Conservation (phyloP, 2,329 filamentous ascomycete species). For the Ophiostoma sp. region DNA sequence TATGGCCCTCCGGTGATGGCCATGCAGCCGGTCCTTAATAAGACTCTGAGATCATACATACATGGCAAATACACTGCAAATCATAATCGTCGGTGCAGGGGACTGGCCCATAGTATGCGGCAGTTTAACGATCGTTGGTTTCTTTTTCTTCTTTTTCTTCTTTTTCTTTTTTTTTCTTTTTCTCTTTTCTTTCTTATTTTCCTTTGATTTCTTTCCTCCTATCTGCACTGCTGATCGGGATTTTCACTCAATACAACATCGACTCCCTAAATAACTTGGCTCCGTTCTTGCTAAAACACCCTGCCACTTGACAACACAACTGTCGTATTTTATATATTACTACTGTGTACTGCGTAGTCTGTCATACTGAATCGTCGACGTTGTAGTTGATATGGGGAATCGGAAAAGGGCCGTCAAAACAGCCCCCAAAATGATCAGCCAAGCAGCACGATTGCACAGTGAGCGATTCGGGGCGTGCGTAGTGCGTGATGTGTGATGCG, state of each 20-base stretch:
- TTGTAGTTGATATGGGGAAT: background rate
- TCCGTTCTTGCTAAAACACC: background rate
- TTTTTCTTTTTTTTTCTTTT: background rate
- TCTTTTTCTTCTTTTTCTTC: background rate
- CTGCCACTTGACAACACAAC: background rate
- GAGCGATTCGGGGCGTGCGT: background rate
- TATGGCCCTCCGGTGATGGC: background rate
- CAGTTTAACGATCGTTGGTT: background rate
- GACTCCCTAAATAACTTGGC: background rate
- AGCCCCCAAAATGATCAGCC: background rate
- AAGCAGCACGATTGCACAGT: too few species aligned
- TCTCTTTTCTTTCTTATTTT: background rate
- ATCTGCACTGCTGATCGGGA: slow-evolving; percentile 3
- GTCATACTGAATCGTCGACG: background rate
- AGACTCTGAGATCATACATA: too few species aligned
- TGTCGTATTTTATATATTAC: too few species aligned
- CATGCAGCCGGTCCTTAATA: slow-evolving; percentile 5
- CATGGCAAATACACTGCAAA: too few species aligned
- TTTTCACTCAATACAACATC: background rate
- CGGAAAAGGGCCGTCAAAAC: background rate
- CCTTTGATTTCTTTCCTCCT: background rate
- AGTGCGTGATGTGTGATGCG: too few species aligned
- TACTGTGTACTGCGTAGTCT: too few species aligned
- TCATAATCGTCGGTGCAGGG: background rate
- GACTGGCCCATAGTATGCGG: background rate